These are phyloP conservation scores for Leavenworthia alabamica DNA, from an alignment of 345 rosid genomes.

Conservation along the genomic window DNA sequence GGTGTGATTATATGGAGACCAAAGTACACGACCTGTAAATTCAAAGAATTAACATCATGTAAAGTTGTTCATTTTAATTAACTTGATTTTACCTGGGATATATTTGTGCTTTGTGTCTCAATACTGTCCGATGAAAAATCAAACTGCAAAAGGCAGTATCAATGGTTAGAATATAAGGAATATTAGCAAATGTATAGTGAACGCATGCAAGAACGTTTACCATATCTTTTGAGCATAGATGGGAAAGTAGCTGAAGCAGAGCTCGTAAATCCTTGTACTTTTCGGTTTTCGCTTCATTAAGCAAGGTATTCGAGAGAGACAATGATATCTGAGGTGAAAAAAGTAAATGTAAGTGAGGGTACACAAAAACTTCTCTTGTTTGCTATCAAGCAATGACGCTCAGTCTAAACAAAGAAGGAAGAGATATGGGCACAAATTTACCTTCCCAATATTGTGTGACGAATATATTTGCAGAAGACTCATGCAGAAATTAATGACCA, in stretches of 20 bases:
- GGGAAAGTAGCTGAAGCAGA: conserved; percentile 93
- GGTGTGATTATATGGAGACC: conserved; percentile 91
- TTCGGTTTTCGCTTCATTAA: conserved; percentile 76
- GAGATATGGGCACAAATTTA: conserved; percentile 23
- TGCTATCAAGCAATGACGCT: no score
- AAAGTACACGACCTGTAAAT: conserved; percentile 80
- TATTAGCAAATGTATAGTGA: neutral
- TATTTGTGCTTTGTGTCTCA: conserved; percentile 60
- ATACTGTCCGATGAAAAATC: conserved; percentile 80
- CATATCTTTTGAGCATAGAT: conserved; percentile 92
- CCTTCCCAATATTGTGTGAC: conserved; percentile 97
- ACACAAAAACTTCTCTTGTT: neutral
- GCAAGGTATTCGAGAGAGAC: conserved; percentile 68
- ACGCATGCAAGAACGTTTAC: no score
- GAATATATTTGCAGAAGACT: conserved; percentile 88
- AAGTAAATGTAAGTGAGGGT: neutral
- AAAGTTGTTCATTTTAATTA: conserved; percentile 3
- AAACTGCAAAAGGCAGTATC: conserved; percentile 41
- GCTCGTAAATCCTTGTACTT: conserved; percentile 89
- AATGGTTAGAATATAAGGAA: conserved; percentile 10
- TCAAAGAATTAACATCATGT: conserved; percentile 27
- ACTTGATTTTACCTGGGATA: conserved; percentile 63
- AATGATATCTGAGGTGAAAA: conserved; percentile 55
- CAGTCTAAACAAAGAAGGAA: neutral
- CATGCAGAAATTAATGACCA: conserved; percentile 81